Base-by-base conservation (phyloP, 192 early-diverging fungal genomes). In the Backusella macrospora region DNA sequence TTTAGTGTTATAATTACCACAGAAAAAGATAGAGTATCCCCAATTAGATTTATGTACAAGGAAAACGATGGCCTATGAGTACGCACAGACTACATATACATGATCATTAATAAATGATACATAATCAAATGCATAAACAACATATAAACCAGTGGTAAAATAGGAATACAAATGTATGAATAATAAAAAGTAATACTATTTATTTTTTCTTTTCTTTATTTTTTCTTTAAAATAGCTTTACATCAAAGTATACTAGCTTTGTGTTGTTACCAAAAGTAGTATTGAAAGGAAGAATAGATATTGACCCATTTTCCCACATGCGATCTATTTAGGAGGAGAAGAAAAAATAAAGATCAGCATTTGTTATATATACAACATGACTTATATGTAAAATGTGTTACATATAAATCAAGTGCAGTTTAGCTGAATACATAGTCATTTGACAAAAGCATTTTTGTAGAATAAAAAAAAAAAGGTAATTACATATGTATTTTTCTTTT, bases 11-110 rank as follows among this genome's bases (percentile, higher is more conserved):
- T 34, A 34, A 34, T 34, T 59, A 23, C 13, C 52, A 23, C 52
- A 18, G 26, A 59, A 59, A 55, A 55, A 59, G 29, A 34, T 34
- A 23, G 52, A 23, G 12, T 59, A 21, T 23, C 26, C 52, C 13
- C 9, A 23, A 59, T 4, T 59, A 12, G 10, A 23, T 23, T 59
- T 26, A 8, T 34, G 29, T 34, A 34, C 29, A 34, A 34, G 29
- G 29, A 34, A 34, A 34, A 2, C 29, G 29, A 34, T 34, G 29
- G 29, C 29, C 29, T 34, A 34, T 34, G 29, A 12, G 26, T 59
- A 59, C 52, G 52, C 52, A 59, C 52, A 59, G 52, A 59, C 52
- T 59, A 59, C 52, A 59, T 59, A 26, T 59, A 59, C 52, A 59
- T 59, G 52, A 59, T 59, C 52, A 59, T 10, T 26, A 59, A 59